Evolutionary conservation across 2,329 filamentous ascomycete species (phyloP).

Genomic region (Microdochium paspali): DNA sequence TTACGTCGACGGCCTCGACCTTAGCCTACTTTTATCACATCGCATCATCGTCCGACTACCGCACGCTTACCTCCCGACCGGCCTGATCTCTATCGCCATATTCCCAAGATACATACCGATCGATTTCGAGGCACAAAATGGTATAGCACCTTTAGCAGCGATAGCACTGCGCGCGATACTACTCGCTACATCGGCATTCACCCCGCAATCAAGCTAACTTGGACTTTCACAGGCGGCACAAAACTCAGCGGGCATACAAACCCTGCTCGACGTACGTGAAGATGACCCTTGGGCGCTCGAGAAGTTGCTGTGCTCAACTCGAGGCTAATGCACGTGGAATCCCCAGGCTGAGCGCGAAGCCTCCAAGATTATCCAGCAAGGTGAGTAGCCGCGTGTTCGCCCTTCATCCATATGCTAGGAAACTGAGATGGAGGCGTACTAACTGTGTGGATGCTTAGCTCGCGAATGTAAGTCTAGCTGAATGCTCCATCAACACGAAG

Average conservation of each 20-base stretch:
- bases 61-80: no score
- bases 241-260: constrained; percentile 97
- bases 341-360: constrained; percentile 89
- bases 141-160: no score
- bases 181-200: no score
- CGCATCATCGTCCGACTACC: no score
- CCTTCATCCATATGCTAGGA: constrained; percentile 2
- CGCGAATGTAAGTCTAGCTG: constrained; percentile 2
- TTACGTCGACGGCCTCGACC: background rate
- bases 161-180: no score
- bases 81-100: no score
- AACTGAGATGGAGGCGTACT: constrained; percentile 4
- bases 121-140: no score
- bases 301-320: background rate
- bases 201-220: no score
- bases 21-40: no score
- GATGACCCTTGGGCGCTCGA: constrained; percentile 2
- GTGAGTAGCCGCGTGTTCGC: constrained; percentile 35
- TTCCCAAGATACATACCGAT: no score
- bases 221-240: constrained; percentile 95
- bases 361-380: constrained; percentile 97
- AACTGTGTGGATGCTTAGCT: constrained; percentile 13
- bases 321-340: constrained; percentile 22
- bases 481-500: background rate
- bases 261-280: constrained; percentile 82